Percentiles rank a stretch among this genome's conserved stretches.
phyloP scores from a whole-genome alignment of 768 basidiomycete species.

The Tylopilus sp. region DNA sequence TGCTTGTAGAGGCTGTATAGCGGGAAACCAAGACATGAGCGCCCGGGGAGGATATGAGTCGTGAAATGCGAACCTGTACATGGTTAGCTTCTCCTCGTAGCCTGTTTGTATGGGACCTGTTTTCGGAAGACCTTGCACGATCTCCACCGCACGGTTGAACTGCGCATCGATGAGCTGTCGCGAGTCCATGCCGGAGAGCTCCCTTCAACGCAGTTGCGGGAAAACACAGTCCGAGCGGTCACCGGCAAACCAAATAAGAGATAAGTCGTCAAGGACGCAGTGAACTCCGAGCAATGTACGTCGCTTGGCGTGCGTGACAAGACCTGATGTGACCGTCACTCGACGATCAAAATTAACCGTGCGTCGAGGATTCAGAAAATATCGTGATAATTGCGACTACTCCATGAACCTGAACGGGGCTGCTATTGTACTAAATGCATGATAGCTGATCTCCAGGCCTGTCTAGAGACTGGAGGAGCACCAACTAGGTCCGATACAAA shows the following conservation, averaged over 20 bases:
- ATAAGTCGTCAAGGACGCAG: not conserved
- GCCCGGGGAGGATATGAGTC: not conserved
- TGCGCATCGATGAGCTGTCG: slow-evolving; percentile 72
- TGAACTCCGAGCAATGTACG: not conserved
- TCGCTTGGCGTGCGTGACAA: slow-evolving; percentile 11
- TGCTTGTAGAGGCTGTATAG: slow-evolving; percentile 85
- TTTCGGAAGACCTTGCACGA: slow-evolving; percentile 89
- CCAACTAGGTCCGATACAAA: not conserved
- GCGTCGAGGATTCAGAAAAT: too few species aligned
- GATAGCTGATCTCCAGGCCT: not conserved
- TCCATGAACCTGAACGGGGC: not conserved
- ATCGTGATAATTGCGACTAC: not conserved
- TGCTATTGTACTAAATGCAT: not conserved
- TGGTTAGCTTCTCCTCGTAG: slow-evolving; percentile 91
- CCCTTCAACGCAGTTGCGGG: not conserved
- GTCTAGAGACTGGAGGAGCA: too few species aligned
- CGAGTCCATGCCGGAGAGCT: slow-evolving; percentile 47
- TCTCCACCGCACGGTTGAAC: slow-evolving; percentile 92
- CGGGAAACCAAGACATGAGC: slow-evolving; percentile 7
- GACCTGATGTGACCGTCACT: slow-evolving; percentile 1
- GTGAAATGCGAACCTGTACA: slow-evolving; percentile 69
- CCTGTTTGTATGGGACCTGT: slow-evolving; percentile 93
- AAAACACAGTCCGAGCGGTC: not conserved
- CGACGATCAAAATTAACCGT: too few species aligned
- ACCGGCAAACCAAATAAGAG: not conserved